These are phyloP conservation scores for Saturnispora serradocipensis DNA, from an alignment of 805 yeast species.

Conservation along the genomic window DNA sequence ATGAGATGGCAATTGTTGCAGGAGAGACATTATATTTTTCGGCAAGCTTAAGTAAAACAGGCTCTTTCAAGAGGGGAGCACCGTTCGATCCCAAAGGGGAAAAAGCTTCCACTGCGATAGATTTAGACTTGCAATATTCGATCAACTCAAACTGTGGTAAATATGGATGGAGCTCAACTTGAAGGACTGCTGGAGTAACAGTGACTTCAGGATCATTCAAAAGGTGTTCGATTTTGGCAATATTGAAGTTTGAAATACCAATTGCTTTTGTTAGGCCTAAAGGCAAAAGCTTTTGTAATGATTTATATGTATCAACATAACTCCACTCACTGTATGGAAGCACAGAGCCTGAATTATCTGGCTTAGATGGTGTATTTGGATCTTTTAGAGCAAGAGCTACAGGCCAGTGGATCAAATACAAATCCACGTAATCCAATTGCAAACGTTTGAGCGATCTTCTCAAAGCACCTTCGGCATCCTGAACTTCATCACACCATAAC, in stretches of 20 bases:
- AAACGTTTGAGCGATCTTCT: conserved; percentile 42
- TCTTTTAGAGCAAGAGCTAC: conserved; percentile 33
- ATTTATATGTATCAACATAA: conserved; percentile 54
- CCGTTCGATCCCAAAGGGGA: conserved; percentile 64
- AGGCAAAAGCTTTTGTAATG: conserved; percentile 48
- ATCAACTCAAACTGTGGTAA: conserved; percentile 57
- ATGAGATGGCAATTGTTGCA: conserved; percentile 45
- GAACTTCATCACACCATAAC: conserved; percentile 38
- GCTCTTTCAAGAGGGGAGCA: conserved; percentile 43
- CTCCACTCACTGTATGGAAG: conserved; percentile 23
- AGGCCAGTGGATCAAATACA: conserved; percentile 66
- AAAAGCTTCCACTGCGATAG: conserved; percentile 61
- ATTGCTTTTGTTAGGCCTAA: conserved; percentile 52
- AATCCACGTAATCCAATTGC: conserved; percentile 52
- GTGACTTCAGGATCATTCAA: conserved; percentile 40
- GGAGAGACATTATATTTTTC: conserved; percentile 35
- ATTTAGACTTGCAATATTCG: conserved; percentile 42
- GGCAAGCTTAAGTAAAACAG: conserved; percentile 35
- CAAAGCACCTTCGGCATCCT: conserved; percentile 37
- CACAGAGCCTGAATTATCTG: conserved; percentile 29
- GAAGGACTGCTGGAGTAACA: conserved; percentile 59
- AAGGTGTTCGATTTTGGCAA: conserved; percentile 42
- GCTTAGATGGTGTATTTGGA: conserved; percentile 27
- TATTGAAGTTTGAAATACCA: conserved; percentile 73
- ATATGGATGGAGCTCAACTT: conserved; percentile 69